Percentiles rank a stretch among this genome's conserved stretches.
Conservation (phyloP, 2,329 filamentous ascomycete genomes). For the Pezicula carpinea region DNA sequence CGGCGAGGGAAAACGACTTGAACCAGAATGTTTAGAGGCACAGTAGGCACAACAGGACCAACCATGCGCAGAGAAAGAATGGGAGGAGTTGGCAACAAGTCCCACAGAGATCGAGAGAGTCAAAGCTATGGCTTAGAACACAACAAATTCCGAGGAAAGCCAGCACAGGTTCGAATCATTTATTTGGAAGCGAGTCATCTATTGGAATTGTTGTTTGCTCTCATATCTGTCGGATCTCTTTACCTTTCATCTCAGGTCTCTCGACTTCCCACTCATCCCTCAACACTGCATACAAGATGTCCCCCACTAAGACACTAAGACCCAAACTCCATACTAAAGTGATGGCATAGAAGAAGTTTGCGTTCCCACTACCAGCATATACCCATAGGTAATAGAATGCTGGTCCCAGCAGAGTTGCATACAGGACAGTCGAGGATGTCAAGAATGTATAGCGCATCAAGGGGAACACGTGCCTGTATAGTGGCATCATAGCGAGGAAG, state of each 20-base stretch:
- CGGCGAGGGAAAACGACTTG: too few species aligned
- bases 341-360: slow-evolving; percentile 99
- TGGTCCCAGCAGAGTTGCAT: slow-evolving; percentile 83
- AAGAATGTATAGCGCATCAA: slow-evolving; percentile 93
- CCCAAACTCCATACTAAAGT: slow-evolving; percentile 97
- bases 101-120: too few species aligned
- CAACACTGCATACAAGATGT: slow-evolving; percentile 81
- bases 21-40: too few species aligned
- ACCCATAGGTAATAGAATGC: slow-evolving; percentile 98
- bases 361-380: slow-evolving; percentile 94
- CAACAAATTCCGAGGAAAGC: too few species aligned
- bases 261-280: slow-evolving; percentile 93
- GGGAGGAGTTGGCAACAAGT: too few species aligned
- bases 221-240: slow-evolving; percentile 56
- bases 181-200: background rate
- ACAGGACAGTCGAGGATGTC: slow-evolving; percentile 75
- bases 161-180: background rate
- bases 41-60: too few species aligned
- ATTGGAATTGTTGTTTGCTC: background rate
- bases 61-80: too few species aligned
- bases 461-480: slow-evolving; percentile 90
- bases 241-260: slow-evolving; percentile 82
- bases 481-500: slow-evolving; percentile 75
- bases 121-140: too few species aligned
- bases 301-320: slow-evolving; percentile 79